Base-by-base conservation (phyloP, 1,284 basidiomycete species). In the Puccinia hordei region DNA sequence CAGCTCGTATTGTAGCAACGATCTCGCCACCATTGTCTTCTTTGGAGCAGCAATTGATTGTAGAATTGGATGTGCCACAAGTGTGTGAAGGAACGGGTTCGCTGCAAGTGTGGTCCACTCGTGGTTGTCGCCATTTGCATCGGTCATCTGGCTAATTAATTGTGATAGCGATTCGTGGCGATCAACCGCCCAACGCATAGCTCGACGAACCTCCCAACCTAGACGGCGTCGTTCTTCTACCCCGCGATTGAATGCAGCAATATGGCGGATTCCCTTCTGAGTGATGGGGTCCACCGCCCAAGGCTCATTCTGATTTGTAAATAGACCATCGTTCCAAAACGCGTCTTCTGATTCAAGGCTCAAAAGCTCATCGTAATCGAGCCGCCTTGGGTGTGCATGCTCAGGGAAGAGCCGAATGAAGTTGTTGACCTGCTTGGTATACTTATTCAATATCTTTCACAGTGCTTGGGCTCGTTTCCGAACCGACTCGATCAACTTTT, bases 241-340 rank as follows among this genome's bases (percentile, higher is more conserved):
- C 10, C 22, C 46, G 24, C 71, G 49, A 38, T 73, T 53, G 12
- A 57, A 1, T 8, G n/a, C n/a, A 2, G 57, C 71, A 33, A 73
- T n/a, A 12, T 53, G 53, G 1, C 49, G 19, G 8, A 73, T 73
- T 2, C 71, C 71, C 35, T 73, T 17, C 38, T 73, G 71, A 35
- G 71, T 73, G 33, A 38, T 35, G 1, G 6, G 27, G 17, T 73
- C 71, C 3, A 73, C 35, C 15, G 15, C 46, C 71, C 71, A 73
- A 6, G 71, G 49, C 17, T 55, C 30, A 3, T 3, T 22, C 13
- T 55, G 2, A 53, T 73, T 55, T 6, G 71, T 73, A 41, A 73
- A 73, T 15, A 73, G 9, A n/a, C 71, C 57, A 27, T 73, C 33
- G 24, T 73, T 73, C 71, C 71, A 73, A n/a, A 57, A 73, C 41